Conservation (phyloP, 148 eudicot genomes). For the Camellia lanceoleosa region DNA sequence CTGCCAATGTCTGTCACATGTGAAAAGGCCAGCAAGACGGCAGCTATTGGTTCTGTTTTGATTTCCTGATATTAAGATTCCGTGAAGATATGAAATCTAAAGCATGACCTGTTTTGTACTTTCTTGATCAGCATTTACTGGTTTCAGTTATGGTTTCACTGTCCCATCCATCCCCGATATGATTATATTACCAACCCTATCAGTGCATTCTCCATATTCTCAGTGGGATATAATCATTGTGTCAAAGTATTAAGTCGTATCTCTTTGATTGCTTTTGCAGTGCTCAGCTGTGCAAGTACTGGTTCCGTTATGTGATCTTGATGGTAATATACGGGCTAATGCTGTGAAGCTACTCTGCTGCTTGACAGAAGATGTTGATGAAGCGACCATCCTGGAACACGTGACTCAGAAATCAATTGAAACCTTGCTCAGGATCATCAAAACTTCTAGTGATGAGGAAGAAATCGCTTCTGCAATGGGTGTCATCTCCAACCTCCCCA, state of each 20-base stretch:
- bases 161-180: neutral
- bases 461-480: conserved; percentile 41
- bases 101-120: neutral
- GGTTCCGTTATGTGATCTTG: conserved; percentile 31
- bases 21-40: neutral
- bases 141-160: neutral
- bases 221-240: neutral
- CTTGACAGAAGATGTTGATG: conserved; percentile 37
- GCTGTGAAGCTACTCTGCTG: conserved; percentile 35
- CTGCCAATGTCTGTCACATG: neutral
- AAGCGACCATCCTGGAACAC: conserved; percentile 21
- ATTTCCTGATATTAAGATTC: neutral
- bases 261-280: conserved; percentile 22
- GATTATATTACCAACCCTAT: neutral
- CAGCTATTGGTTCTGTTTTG: neutral
- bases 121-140: neutral
- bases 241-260: neutral
- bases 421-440: conserved; percentile 33
- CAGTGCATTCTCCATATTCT: neutral
- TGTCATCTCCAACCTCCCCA: conserved; percentile 30
- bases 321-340: conserved; percentile 29
- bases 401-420: conserved; percentile 22
- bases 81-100: neutral
- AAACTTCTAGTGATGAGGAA: conserved; percentile 27
- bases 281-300: conserved; percentile 31